Evolutionary conservation across 345 rosid genomes (phyloP).

Genomic region (Lumnitzera racemosa): DNA sequence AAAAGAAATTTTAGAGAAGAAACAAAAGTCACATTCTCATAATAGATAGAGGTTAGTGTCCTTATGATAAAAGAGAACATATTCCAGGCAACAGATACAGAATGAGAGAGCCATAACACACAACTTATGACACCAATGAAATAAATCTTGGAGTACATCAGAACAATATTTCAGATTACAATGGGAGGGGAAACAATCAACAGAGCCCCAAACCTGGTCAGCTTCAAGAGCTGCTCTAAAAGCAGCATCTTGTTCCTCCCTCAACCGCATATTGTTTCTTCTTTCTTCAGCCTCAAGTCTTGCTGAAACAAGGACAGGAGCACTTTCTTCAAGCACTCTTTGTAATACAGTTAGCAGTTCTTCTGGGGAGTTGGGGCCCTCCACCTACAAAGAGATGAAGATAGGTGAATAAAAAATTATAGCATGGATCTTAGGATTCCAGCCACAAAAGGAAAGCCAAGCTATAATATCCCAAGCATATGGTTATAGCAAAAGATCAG

Average conservation of each 20-base stretch:
- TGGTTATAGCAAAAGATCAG: too few species aligned
- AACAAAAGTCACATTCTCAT: too few species aligned
- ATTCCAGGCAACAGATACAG: too few species aligned
- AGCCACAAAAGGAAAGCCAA: too few species aligned
- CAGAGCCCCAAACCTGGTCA: constrained; percentile 57
- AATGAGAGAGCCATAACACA: too few species aligned
- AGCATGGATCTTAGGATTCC: too few species aligned
- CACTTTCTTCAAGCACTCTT: constrained; percentile 94
- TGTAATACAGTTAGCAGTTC: constrained; percentile 68
- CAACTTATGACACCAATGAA: too few species aligned
- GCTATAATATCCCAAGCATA: too few species aligned
- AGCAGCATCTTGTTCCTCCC: constrained; percentile 99
- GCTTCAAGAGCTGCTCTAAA: constrained; percentile 98
- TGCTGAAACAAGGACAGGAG: constrained; percentile 73
- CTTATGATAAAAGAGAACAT: too few species aligned
- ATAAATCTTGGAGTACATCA: too few species aligned
- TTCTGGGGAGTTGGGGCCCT: constrained; percentile 87
- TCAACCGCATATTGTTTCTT: constrained; percentile 59
- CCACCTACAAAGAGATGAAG: constrained; percentile 39
- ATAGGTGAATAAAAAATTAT: background rate
- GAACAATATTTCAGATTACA: background rate
- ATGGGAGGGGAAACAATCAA: background rate
- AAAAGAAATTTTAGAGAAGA: too few species aligned
- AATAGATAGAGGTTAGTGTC: too few species aligned
- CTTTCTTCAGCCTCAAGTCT: constrained; percentile 96